Evolutionary conservation across 768 basidiomycete species (phyloP), one percentile per base, ranked within the genome.

Genomic region (Fomitopsis pulvina): DNA sequence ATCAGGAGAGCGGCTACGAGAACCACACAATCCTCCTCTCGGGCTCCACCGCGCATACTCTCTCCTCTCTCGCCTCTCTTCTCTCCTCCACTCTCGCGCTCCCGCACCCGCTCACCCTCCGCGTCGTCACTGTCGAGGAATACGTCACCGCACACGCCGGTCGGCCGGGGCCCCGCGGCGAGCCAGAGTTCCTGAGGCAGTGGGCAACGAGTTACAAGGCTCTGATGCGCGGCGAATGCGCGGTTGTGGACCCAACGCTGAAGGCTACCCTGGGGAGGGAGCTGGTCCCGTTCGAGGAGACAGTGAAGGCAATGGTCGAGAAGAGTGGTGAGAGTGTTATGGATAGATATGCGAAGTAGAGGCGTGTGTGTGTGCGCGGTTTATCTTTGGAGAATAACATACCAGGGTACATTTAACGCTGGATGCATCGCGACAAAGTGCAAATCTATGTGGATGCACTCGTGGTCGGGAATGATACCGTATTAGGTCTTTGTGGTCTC

Each of bases 171-270:
- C 47, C 52, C 30, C 52, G 56, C 16, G 58, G 60, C 12, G 54
- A 54, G 8, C 63, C 61, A 39, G 59, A 60, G 37, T 61, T 64
- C 43, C 51, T 63, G 22, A 53, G 58, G 29, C 51, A 54, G 41
- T 66, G 66, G 62, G 57, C 61, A 47, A 65, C 60, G 47, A 64
- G 64, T 28, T 68, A 58, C 52, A 53, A 53, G n/a, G 64, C 62
- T 6, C 29, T 66, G 20, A 52, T n/a, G 37, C 51, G 57, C 1
- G 67, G 66, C 24, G 67, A 70, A 50, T 57, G 61, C 26, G 60
- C 45, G 0, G 57, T 55, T 0, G 57, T 64, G 11, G 66, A 68
- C 27, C 59, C 57, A 42, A 50, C 63, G 24, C 48, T 70, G 39
- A 52, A 55, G 45, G 42, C 59, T 25, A 25, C 68, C 1, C 29